Base-by-base conservation (phyloP, 805 yeast species). In the Ogataea glucozyma region DNA sequence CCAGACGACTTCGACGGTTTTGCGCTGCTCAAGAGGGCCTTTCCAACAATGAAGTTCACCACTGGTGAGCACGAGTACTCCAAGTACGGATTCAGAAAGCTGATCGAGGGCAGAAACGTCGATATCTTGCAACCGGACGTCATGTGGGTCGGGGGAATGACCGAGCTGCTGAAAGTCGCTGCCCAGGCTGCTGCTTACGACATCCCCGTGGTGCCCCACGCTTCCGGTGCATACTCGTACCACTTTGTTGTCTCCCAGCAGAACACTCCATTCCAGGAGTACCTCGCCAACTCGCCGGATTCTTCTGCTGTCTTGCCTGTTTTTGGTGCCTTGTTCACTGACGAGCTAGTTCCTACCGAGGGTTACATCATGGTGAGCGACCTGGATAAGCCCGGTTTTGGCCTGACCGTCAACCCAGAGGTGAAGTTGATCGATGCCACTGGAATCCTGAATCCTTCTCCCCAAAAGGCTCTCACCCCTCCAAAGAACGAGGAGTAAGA, bases 51-150 rank as follows among this genome's bases (percentile, higher is more conserved):
- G 51, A 73, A 73, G 52, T 72, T 72, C 64, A 73, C 78, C 44
- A 73, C 78, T 31, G 79, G 78, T 48, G 79, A 73, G 57, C 78
- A 73, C 53, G 78, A 73, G 52, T 73, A 73, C 60, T 69, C 78
- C 43, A 66, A 68, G 51, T 73, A 73, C 50, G 78, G 78, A 4
- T 73, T 73, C 63, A 64, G 78, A 53, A 71, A 73, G 58, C 64
- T 73, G 40, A 73, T 73, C 47, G 77, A 73, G 54, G 75, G 72
- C 31, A 60, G 78, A 47, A 71, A 72, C 52, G 46, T 73, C 38
- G 76, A 71, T 49, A 72, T 73, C 46, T 55, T 73, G 44, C 78
- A 73, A 53, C 78, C 78, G 17, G 79, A 73, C 53, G 71, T 73
- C 39, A 73, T 73, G 78, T 73, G 78, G 78, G 74, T 72, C 46